Percentiles rank a stretch among this genome's conserved stretches.
Conservation (phyloP, 164 flowering plant species). For the Protea cynaroides region DNA sequence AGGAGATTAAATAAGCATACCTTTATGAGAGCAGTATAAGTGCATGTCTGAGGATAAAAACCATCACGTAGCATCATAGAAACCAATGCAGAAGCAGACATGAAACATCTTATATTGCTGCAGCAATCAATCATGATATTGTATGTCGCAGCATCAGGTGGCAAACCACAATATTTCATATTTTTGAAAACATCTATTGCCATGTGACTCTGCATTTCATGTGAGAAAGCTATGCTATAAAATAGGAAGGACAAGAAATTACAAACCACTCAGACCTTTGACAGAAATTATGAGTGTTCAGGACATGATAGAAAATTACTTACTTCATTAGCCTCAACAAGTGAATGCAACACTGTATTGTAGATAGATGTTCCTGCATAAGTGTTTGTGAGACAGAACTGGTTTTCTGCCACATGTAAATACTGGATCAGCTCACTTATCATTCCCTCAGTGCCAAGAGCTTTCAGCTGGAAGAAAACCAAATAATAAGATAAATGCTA, state of each 20-base stretch:
- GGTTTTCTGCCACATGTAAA: constrained; percentile 39
- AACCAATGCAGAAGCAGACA: constrained; percentile 59
- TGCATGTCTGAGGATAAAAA: constrained; percentile 31
- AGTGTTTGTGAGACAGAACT: constrained; percentile 20
- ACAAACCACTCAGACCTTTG: background rate
- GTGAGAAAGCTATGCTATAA: constrained; percentile 3
- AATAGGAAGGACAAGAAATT: constrained; percentile 1
- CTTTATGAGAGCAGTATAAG: constrained; percentile 70
- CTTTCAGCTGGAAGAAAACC: constrained; percentile 50
- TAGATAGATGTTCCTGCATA: constrained; percentile 31
- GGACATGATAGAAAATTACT: constrained; percentile 8
- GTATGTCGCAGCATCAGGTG: constrained; percentile 56
- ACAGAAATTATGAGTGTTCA: background rate
- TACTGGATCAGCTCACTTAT: constrained; percentile 44
- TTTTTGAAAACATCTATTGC: constrained; percentile 53
- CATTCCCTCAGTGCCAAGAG: constrained; percentile 85
- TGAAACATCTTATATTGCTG: constrained; percentile 40
- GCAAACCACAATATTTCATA: constrained; percentile 47
- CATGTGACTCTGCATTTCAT: constrained; percentile 48
- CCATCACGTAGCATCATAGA: constrained; percentile 88
- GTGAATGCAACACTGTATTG: constrained; percentile 64
- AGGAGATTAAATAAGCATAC: constrained; percentile 22
- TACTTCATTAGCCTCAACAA: constrained; percentile 70
- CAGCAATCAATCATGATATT: constrained; percentile 81
- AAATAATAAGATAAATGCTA: constrained; percentile 1